Percentiles rank a stretch among this genome's conserved stretches.
These are phyloP conservation scores for Steccherinum ochraceum DNA, from an alignment of 768 basidiomycete genomes.

Conservation along the genomic window DNA sequence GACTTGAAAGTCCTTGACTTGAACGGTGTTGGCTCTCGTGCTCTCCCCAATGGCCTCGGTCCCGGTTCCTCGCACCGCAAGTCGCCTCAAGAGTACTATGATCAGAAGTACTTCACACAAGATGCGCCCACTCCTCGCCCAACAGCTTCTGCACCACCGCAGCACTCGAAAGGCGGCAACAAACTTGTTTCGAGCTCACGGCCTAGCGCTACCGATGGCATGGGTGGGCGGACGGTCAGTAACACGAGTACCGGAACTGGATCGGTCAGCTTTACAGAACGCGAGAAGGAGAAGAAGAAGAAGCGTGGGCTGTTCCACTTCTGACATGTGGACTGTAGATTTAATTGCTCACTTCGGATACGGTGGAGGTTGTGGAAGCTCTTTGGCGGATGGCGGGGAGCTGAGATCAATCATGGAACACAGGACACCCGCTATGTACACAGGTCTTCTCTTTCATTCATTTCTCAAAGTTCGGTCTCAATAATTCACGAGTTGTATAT, in stretches of 20 bases:
- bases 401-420: background rate
- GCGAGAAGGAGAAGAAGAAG: constrained; percentile 67
- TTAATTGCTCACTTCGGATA: background rate
- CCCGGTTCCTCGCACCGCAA: constrained; percentile 33
- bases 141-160: constrained; percentile 25
- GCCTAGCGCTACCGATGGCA: constrained; percentile 42
- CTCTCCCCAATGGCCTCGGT: constrained; percentile 62
- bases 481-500: background rate
- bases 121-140: constrained; percentile 53
- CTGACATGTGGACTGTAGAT: constrained; percentile 16
- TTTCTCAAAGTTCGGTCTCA: background rate
- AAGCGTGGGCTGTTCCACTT: constrained; percentile 69
- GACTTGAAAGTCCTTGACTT: constrained; percentile 85
- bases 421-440: background rate
- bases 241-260: constrained; percentile 10
- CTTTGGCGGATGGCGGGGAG: background rate
- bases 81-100: constrained; percentile 70
- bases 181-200: constrained; percentile 37
- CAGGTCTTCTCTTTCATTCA: background rate
- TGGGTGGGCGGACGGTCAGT: constrained; percentile 17
- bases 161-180: constrained; percentile 18
- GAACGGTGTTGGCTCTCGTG: constrained; percentile 76
- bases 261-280: constrained; percentile 3
- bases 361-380: background rate
- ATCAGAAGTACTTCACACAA: constrained; percentile 67